Percentiles rank a stretch among this genome's conserved stretches.
phyloP scores from a whole-genome alignment of 208 protist genomes.

The Leptomonas pyrrhocoris region DNA sequence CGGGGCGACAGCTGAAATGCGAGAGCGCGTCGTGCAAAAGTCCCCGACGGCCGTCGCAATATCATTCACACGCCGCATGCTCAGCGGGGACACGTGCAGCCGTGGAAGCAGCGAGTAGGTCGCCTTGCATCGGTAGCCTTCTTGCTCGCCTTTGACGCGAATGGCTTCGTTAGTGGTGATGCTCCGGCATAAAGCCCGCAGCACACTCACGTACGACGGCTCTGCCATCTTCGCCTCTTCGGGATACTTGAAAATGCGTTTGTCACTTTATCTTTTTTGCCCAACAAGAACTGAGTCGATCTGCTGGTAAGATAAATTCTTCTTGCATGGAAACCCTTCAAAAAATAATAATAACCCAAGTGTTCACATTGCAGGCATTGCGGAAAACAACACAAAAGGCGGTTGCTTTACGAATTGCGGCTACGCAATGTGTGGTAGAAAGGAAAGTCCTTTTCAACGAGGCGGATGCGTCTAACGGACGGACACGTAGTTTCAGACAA shows the following conservation, averaged over 20 bases:
- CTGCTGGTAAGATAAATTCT: too few relatives aligned
- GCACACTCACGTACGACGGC: slow-evolving; percentile 1
- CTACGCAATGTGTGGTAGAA: neutral
- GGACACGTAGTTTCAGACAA: too few relatives aligned
- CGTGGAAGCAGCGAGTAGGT: slow-evolving; percentile 48
- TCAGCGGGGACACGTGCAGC: slow-evolving; percentile 32
- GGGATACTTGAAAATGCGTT: neutral
- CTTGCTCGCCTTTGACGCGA: slow-evolving; percentile 31
- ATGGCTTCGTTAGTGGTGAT: slow-evolving; percentile 12
- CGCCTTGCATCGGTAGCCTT: slow-evolving; percentile 45
- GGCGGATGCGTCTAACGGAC: too few relatives aligned
- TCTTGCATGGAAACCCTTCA: too few relatives aligned
- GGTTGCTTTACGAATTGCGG: neutral
- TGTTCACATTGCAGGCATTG: neutral
- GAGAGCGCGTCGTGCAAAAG: slow-evolving; percentile 28
- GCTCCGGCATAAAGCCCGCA: slow-evolving; percentile 22
- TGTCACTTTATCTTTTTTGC: too few relatives aligned
- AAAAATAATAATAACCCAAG: too few relatives aligned
- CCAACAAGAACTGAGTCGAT: too few relatives aligned
- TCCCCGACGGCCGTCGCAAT: slow-evolving; percentile 16
- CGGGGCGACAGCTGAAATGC: neutral
- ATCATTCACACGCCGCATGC: slow-evolving; percentile 28
- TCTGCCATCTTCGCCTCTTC: neutral
- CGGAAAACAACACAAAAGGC: neutral
- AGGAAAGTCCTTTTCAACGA: too few relatives aligned